A percentile compares a stretch with the other conserved stretches of the same genome.
phyloP scores from a whole-genome alignment of 2,329 filamentous ascomycete genomes.

The Colletotrichum tofieldiae region DNA sequence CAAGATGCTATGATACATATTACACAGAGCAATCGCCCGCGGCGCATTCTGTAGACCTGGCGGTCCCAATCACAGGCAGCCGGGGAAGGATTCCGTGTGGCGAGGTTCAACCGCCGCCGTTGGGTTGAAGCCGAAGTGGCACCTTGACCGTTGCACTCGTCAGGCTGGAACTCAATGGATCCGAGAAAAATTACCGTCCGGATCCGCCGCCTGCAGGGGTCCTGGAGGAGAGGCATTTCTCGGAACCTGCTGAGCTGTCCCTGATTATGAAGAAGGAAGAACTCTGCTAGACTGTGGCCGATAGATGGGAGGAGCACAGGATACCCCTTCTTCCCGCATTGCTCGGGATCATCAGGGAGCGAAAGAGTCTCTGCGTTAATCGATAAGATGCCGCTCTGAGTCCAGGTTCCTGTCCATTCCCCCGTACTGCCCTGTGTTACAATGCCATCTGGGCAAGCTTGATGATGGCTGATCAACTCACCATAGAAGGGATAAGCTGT shows the following conservation, averaged over 20 bases:
- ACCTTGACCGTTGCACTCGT: constrained; percentile 33
- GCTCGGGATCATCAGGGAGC: constrained; percentile 30
- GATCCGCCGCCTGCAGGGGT: constrained; percentile 39
- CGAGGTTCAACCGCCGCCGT: constrained; percentile 24
- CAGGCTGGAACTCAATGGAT: constrained; percentile 38
- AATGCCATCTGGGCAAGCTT: constrained; percentile 26
- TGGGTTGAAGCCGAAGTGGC: constrained; percentile 32
- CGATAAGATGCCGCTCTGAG: constrained; percentile 40
- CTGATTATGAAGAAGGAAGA: constrained; percentile 25
- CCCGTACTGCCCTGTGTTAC: constrained; percentile 15
- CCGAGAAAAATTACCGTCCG: constrained; percentile 16
- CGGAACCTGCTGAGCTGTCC: constrained; percentile 21
- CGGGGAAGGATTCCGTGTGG: constrained; percentile 35
- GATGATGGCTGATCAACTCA: constrained; percentile 5
- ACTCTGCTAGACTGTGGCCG: constrained; percentile 31
- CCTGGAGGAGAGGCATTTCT: constrained; percentile 35
- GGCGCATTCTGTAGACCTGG: background rate
- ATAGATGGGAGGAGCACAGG: constrained; percentile 35
- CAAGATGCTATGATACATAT: background rate
- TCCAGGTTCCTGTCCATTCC: background rate
- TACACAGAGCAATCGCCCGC: background rate
- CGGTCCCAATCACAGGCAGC: constrained; percentile 4
- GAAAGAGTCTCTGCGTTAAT: constrained; percentile 37
- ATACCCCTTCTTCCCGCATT: constrained; percentile 38
- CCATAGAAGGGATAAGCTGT: constrained; percentile 34